A percentile compares a stretch with the other conserved stretches of the same genome.
Evolutionary conservation across 2,329 filamentous ascomycete species (phyloP).

Genomic region (Fusarium armeniacum): DNA sequence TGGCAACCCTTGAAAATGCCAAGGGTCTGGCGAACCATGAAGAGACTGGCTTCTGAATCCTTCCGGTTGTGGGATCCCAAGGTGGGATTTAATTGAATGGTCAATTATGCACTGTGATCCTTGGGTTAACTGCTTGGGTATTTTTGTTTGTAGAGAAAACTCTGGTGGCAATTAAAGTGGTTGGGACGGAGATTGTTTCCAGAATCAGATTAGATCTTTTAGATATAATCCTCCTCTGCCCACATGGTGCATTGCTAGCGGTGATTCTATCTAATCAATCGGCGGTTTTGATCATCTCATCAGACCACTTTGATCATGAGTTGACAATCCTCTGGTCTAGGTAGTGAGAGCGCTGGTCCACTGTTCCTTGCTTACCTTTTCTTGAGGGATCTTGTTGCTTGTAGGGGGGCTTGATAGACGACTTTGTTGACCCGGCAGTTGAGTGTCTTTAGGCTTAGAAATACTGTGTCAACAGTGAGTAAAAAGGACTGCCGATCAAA

Average conservation of each 20-base stretch:
- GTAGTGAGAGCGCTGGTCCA: not conserved
- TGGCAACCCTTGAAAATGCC: not conserved
- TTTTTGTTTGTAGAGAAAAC: not conserved
- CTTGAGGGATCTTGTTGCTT: no score
- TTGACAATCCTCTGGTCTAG: not conserved
- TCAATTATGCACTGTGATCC: not conserved
- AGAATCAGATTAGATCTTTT: conserved; percentile 28
- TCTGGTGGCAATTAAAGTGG: conserved; percentile 1
- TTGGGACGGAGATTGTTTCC: conserved; percentile 14
- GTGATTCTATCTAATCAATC: conserved; percentile 24
- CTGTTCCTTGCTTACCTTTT: not conserved
- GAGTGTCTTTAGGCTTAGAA: not conserved
- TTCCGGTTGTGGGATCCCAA: not conserved
- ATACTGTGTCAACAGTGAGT: not conserved
- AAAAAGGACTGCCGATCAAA: not conserved
- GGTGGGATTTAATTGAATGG: not conserved
- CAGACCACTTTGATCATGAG: not conserved
- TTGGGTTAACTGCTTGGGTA: not conserved
- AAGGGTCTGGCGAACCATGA: not conserved
- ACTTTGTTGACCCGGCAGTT: not conserved
- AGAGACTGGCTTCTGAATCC: not conserved
- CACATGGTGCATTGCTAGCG: conserved; percentile 5
- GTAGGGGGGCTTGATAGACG: not conserved
- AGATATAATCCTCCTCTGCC: conserved; percentile 16
- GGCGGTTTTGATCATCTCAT: conserved; percentile 2